Conservation (phyloP, 2,329 filamentous ascomycete genomes). For the Colletotrichum sidae region DNA sequence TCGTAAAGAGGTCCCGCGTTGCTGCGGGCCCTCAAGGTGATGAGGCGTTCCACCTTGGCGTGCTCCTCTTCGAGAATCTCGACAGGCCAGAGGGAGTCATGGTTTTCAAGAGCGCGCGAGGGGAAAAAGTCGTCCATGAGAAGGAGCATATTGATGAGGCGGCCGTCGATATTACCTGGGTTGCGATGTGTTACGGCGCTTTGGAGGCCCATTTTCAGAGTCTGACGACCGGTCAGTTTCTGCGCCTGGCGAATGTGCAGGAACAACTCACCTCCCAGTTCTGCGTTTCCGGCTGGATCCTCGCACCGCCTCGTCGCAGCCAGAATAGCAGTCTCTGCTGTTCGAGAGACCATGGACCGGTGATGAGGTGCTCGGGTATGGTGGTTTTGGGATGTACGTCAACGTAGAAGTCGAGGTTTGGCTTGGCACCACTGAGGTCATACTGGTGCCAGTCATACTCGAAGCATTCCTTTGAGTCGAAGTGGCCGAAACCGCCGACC, state of each 20-base stretch:
- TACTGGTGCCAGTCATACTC: slow-evolving; percentile 48
- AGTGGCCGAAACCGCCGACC: slow-evolving; percentile 43
- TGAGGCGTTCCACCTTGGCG: slow-evolving; percentile 19
- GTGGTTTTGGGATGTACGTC: slow-evolving; percentile 53
- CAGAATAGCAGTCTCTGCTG: slow-evolving; percentile 57
- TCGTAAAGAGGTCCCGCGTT: slow-evolving; percentile 18
- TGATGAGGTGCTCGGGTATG: slow-evolving; percentile 55
- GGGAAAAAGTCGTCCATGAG: slow-evolving; percentile 29
- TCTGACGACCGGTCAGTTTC: slow-evolving; percentile 5
- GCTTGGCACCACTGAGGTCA: slow-evolving; percentile 22
- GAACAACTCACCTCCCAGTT: slow-evolving; percentile 52
- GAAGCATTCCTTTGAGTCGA: slow-evolving; percentile 50
- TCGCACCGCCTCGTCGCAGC: slow-evolving; percentile 55
- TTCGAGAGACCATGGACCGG: slow-evolving; percentile 55
- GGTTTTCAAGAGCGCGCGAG: slow-evolving; percentile 1
- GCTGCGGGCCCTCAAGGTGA: slow-evolving; percentile 18
- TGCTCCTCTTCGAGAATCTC: slow-evolving; percentile 30
- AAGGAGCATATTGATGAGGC: slow-evolving; percentile 28
- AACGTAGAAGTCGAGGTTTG: slow-evolving; percentile 35
- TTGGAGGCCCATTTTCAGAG: slow-evolving; percentile 24
- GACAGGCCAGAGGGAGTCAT: slow-evolving; percentile 25
- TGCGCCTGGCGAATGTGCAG: background rate
- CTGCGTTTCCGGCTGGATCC: slow-evolving; percentile 43
- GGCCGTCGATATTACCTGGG: slow-evolving; percentile 23
- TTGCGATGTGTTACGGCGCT: slow-evolving; percentile 32